phyloP scores from a whole-genome alignment of 805 yeast species.

The Barnettozyma salicaria region DNA sequence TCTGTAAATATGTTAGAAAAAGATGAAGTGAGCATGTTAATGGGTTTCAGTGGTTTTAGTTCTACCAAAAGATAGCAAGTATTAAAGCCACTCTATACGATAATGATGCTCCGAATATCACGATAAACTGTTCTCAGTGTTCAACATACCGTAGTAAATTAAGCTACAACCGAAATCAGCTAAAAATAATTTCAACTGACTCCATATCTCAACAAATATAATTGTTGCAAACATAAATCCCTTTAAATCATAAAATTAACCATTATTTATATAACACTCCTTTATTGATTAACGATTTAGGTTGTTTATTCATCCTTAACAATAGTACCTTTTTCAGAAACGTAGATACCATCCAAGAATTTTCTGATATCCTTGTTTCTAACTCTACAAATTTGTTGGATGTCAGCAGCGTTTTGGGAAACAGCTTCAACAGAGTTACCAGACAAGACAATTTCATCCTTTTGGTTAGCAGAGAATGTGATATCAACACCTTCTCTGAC shows the following conservation, averaged over 20 bases:
- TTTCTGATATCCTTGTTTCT: constrained; percentile 99
- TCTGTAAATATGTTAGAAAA: constrained; percentile 12
- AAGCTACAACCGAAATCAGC: constrained; percentile 4
- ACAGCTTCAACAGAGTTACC: constrained; percentile 98
- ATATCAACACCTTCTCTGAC: constrained; percentile 86
- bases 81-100: neutral
- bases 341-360: constrained; percentile 99
- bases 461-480: constrained; percentile 74
- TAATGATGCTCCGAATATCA: neutral
- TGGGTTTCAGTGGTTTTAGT: no score
- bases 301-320: constrained; percentile 48
- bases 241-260: constrained; percentile 12
- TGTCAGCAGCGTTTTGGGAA: constrained; percentile 97
- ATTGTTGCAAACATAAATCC: constrained; percentile 11
- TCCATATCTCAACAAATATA: constrained; percentile 11
- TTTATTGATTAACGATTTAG: constrained; percentile 2
- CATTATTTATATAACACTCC: constrained; percentile 6
- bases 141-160: no score
- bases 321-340: constrained; percentile 89
- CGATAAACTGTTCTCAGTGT: neutral
- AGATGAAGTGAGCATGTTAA: no score
- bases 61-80: neutral
- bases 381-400: constrained; percentile 96
- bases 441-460: constrained; percentile 88
- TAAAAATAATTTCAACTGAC: neutral